Conservation (phyloP, 768 basidiomycete genomes). For the Kwoniella botswanensis region DNA sequence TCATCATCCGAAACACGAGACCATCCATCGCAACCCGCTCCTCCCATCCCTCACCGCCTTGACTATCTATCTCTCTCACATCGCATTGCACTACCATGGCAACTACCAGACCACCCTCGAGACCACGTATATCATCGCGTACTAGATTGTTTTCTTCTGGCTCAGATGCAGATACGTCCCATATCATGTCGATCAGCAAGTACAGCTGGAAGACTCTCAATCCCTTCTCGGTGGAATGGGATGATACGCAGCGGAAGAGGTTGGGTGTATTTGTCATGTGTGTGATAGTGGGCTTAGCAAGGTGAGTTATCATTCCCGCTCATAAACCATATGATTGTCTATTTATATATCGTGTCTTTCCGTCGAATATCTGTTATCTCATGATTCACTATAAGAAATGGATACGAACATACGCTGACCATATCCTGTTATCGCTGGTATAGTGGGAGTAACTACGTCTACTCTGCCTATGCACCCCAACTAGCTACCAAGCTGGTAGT, state of each 20-base stretch:
- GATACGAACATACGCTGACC: no score
- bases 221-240: constrained; percentile 15
- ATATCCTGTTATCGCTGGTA: not conserved
- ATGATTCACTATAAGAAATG: no score
- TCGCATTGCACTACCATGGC: not conserved
- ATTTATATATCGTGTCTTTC: no score
- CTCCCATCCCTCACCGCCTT: no score
- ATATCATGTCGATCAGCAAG: not conserved
- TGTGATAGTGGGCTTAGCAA: constrained; percentile 30
- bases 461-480: constrained; percentile 81
- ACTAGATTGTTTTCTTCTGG: constrained; percentile 6
- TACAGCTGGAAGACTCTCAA: constrained; percentile 10
- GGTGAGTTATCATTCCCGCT: constrained; percentile 18
- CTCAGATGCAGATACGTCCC: not conserved
- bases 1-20: no score
- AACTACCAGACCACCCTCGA: not conserved
- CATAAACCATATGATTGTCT: no score
- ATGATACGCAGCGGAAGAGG: constrained; percentile 11
- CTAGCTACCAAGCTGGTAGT: constrained; percentile 76
- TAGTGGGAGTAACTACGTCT: constrained; percentile 33
- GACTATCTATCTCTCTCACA: no score
- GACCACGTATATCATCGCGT: constrained; percentile 17
- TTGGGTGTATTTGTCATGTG: constrained; percentile 17
- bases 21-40: no score
- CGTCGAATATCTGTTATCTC: no score